Percentiles rank a stretch among this genome's conserved stretches.
phyloP scores from a whole-genome alignment of 192 early-diverging fungal genomes.

The Chytriomyces hyalinus region DNA sequence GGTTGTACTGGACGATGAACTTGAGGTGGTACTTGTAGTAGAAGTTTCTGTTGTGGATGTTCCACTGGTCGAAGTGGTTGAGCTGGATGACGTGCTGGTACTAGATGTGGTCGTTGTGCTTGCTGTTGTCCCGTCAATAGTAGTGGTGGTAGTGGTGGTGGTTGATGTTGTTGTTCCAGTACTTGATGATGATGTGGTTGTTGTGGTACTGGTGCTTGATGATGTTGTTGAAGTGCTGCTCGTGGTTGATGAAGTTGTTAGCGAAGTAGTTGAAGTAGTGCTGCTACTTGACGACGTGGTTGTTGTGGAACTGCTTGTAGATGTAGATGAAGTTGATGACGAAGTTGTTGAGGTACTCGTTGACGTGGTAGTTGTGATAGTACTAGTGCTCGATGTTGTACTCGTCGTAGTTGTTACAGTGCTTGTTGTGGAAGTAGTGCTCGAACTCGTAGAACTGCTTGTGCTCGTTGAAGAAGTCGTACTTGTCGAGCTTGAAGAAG shows the following conservation, averaged over 20 bases:
- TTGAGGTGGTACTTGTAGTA: background rate
- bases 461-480: constrained; percentile 1
- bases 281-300: constrained; percentile 1
- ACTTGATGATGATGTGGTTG: constrained; percentile 1
- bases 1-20: background rate
- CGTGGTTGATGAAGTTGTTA: constrained; percentile 9
- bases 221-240: background rate
- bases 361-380: background rate
- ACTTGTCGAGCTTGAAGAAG: background rate
- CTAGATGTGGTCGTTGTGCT: constrained; percentile 1
- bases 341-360: background rate
- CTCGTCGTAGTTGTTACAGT: background rate
- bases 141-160: background rate
- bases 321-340: background rate
- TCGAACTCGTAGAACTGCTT: background rate
- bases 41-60: background rate
- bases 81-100: background rate
- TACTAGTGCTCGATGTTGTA: background rate
- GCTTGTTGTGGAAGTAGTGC: constrained; percentile 2
- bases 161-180: background rate
- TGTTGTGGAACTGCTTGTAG: constrained; percentile 1
- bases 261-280: background rate
- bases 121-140: background rate
- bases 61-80: constrained; percentile 6
- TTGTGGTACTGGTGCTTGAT: constrained; percentile 5